phyloP scores from a whole-genome alignment of 306 rosid species.

The Nissolia schottii region DNA sequence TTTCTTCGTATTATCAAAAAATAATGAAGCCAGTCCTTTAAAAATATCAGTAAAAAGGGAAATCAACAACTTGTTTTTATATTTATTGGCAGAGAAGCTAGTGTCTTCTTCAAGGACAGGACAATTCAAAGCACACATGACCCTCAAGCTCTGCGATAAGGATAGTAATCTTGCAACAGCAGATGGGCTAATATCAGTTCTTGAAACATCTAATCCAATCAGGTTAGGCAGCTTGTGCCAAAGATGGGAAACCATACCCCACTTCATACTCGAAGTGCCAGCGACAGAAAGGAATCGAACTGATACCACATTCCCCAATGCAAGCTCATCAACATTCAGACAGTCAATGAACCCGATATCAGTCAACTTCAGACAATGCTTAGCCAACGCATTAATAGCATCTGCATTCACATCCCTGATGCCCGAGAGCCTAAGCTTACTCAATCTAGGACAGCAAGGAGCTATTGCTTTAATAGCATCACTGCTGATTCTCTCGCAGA shows the following conservation, averaged over 20 bases:
- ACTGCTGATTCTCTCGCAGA: constrained; percentile 96
- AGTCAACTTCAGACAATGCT: constrained; percentile 66
- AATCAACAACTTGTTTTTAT: constrained; percentile 73
- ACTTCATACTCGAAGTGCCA: constrained; percentile 83
- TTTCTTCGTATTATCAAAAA: constrained; percentile 57
- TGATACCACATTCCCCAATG: constrained; percentile 73
- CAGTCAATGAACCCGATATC: constrained; percentile 97
- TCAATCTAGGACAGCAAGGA: constrained; percentile 72
- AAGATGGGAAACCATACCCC: constrained; percentile 82
- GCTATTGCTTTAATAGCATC: constrained; percentile 94
- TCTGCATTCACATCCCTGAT: constrained; percentile 80
- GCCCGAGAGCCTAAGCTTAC: constrained; percentile 83
- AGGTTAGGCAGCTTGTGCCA: constrained; percentile 90
- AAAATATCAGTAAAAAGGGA: constrained; percentile 75
- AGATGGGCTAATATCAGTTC: constrained; percentile 84
- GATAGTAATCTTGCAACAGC: constrained; percentile 74
- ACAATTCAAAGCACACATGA: constrained; percentile 91
- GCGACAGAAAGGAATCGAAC: constrained; percentile 86
- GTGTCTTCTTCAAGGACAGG: constrained; percentile 75
- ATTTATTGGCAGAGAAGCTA: constrained; percentile 54
- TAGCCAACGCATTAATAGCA: constrained; percentile 73
- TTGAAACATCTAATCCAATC: constrained; percentile 84
- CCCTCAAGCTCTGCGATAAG: constrained; percentile 65
- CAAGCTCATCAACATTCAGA: constrained; percentile 74
- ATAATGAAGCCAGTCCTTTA: constrained; percentile 74